A percentile compares a stretch with the other conserved stretches of the same genome.
These are phyloP conservation scores for Geotrichum reessii DNA, from an alignment of 1,139 yeast species.

Conservation along the genomic window DNA sequence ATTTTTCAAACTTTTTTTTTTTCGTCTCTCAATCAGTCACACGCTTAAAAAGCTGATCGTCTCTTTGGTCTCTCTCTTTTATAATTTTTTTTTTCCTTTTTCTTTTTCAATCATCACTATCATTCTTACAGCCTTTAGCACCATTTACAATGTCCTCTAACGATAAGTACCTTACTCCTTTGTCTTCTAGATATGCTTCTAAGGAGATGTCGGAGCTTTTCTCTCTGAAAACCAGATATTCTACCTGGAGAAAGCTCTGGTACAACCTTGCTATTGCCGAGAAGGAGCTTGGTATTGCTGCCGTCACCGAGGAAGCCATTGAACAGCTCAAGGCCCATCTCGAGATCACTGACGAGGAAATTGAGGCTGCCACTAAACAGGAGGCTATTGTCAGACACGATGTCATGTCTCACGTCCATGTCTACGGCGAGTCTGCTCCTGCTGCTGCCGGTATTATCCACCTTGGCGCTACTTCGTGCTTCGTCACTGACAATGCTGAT, in stretches of 20 bases:
- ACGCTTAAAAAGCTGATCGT: background rate
- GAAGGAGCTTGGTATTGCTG: conserved; percentile 75
- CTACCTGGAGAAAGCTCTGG: conserved; percentile 99
- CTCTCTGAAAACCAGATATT: conserved; percentile 87
- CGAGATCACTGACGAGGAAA: conserved; percentile 86
- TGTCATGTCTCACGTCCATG: conserved; percentile 98
- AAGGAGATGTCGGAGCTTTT: conserved; percentile 93
- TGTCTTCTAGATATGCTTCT: conserved; percentile 95
- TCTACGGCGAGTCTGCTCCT: conserved; percentile 87
- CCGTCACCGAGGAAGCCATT: conserved; percentile 86
- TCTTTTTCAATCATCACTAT: background rate
- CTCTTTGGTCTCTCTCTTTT: background rate
- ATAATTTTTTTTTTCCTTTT: background rate
- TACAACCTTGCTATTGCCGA: conserved; percentile 93
- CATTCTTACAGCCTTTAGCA: background rate
- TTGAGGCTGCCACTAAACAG: conserved; percentile 79
- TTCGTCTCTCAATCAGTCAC: background rate
- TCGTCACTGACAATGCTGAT: conserved; percentile 96
- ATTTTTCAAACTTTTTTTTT: background rate
- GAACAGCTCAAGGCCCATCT: conserved; percentile 75
- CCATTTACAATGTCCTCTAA: conserved; percentile 17
- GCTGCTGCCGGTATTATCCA: conserved; percentile 97
- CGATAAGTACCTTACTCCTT: conserved; percentile 70
- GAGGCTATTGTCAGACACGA: conserved; percentile 98
- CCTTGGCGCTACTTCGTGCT: conserved; percentile 97